Percentiles rank a stretch among this genome's conserved stretches.
Conservation (phyloP, 345 rosid species). For the Eucalyptus lansdowneana region DNA sequence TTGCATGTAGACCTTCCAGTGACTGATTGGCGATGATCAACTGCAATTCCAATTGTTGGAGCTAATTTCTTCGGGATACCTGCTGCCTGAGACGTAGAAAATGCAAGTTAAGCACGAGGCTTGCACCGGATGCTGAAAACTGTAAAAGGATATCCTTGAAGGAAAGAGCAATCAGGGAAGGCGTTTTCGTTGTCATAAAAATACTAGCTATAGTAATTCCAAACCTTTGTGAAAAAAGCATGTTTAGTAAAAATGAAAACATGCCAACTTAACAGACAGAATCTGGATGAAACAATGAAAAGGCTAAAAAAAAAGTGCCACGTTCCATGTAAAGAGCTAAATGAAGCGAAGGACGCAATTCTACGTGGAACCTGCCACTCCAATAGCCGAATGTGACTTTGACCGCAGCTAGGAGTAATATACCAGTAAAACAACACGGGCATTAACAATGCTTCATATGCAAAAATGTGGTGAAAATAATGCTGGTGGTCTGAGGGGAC, state of each 20-base stretch:
- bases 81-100: too few species aligned
- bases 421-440: neutral
- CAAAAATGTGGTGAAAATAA: neutral
- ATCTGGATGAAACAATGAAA: neutral
- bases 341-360: neutral
- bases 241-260: neutral
- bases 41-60: too few species aligned
- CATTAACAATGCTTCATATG: neutral
- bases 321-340: neutral
- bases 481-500: conserved; percentile 54
- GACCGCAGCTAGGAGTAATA: neutral
- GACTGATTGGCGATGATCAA: too few species aligned
- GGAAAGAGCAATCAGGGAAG: too few species aligned
- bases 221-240: too few species aligned
- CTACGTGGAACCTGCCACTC: neutral
- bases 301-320: neutral
- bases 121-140: too few species aligned
- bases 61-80: too few species aligned
- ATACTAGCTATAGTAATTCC: too few species aligned
- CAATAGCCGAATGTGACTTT: neutral
- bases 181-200: too few species aligned
- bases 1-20: too few species aligned
- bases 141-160: too few species aligned
- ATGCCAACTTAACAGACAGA: neutral
- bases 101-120: too few species aligned